These are phyloP conservation scores for Penstemon barbatus DNA, from an alignment of 257 asterid genomes.

Conservation along the genomic window DNA sequence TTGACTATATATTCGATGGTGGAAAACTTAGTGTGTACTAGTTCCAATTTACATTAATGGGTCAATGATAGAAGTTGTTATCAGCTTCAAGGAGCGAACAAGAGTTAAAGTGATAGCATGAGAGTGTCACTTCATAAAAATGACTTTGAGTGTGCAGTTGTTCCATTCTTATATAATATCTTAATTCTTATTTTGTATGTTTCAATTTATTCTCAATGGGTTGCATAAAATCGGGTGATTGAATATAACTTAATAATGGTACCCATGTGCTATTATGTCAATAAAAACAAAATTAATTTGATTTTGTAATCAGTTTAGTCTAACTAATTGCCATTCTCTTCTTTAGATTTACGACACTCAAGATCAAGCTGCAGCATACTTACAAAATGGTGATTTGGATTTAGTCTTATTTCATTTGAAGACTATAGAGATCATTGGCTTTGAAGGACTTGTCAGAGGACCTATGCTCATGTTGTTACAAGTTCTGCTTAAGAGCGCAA, in stretches of 20 bases:
- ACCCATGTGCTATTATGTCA: no score
- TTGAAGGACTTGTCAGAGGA: background rate
- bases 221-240: no score
- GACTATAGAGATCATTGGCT: background rate
- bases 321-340: background rate
- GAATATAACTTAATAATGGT: no score
- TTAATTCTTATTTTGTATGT: no score
- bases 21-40: background rate
- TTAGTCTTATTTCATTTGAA: background rate
- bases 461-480: background rate
- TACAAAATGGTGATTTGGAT: background rate
- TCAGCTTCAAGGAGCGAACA: background rate
- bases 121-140: no score
- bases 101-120: no score
- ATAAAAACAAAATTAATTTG: background rate
- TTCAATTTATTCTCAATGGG: no score
- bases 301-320: background rate
- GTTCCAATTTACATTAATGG: background rate
- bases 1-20: no score
- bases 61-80: no score
- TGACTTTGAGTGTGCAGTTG: no score
- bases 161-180: no score
- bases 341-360: background rate
- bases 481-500: background rate
- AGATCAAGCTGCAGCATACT: no score